phyloP scores from a whole-genome alignment of 1,139 yeast genomes.

The Lodderomyces parapsilosis region DNA sequence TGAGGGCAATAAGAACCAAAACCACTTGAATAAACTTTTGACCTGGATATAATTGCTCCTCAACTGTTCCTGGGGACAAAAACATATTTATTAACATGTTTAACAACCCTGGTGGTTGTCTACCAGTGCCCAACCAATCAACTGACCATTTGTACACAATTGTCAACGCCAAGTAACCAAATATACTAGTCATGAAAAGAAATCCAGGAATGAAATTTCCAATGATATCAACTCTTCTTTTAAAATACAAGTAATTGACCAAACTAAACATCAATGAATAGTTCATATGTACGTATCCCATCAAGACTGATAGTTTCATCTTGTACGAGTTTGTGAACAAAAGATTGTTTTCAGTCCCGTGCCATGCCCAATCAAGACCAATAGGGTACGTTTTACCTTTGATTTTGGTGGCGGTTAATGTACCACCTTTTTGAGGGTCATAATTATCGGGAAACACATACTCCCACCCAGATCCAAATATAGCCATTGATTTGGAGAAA shows the following conservation, averaged over 20 bases:
- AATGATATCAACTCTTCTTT: conserved; percentile 76
- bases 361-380: conserved; percentile 97
- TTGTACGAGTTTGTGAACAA: conserved; percentile 91
- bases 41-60: conserved; percentile 78
- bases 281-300: conserved; percentile 95
- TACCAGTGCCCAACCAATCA: conserved; percentile 78
- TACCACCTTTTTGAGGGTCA: conserved; percentile 52
- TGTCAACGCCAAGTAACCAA: conserved; percentile 82
- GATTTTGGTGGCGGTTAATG: conserved; percentile 58
- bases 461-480: conserved; percentile 86
- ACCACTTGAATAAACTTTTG: conserved; percentile 78
- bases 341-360: conserved; percentile 89
- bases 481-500: conserved; percentile 84
- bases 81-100: conserved; percentile 97
- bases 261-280: conserved; percentile 84
- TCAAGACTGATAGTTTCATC: conserved; percentile 90
- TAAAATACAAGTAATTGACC: conserved; percentile 74
- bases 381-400: conserved; percentile 65
- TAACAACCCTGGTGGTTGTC: conserved; percentile 87
- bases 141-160: conserved; percentile 93
- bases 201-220: conserved; percentile 96
- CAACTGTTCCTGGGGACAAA: conserved; percentile 85
- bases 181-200: conserved; percentile 91
- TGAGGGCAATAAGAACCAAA: conserved; percentile 70
- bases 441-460: conserved; percentile 71